These are phyloP conservation scores for Emmonsia crescens DNA, from an alignment of 2,329 filamentous ascomycete species.

Conservation along the genomic window DNA sequence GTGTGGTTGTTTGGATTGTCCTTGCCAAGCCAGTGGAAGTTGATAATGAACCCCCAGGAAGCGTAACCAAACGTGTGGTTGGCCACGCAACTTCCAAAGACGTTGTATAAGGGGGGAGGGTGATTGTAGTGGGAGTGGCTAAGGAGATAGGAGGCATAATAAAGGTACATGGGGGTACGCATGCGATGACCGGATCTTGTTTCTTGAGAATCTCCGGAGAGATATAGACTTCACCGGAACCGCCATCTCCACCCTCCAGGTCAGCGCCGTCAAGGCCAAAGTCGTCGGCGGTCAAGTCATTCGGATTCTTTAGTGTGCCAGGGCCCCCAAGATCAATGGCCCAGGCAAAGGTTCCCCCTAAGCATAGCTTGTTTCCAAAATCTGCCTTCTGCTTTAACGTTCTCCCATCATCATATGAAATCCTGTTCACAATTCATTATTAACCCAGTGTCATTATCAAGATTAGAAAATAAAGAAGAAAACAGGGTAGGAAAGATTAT, in stretches of 20 bases:
- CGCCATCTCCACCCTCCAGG: constrained; percentile 5
- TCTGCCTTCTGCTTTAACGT: constrained; percentile 26
- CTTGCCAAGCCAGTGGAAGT: constrained; percentile 6
- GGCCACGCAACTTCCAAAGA: constrained; percentile 13
- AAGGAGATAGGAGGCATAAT: constrained; percentile 13
- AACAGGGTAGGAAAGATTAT: background rate
- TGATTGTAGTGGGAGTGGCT: constrained; percentile 9
- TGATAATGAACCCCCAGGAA: constrained; percentile 8
- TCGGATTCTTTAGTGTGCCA: constrained; percentile 5
- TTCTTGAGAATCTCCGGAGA: constrained; percentile 11
- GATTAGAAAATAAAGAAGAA: background rate
- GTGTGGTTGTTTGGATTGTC: constrained; percentile 8
- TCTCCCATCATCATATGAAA: constrained; percentile 23
- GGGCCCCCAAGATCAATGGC: constrained; percentile 7
- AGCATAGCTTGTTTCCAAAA: constrained; percentile 21
- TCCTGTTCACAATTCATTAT: constrained; percentile 1
- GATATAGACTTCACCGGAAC: constrained; percentile 13
- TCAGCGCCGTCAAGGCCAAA: constrained; percentile 6
- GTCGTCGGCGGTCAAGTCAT: background rate
- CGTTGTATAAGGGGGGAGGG: constrained; percentile 11
- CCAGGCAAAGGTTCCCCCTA: constrained; percentile 20
- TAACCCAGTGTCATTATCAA: background rate
- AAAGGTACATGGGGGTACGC: constrained; percentile 14
- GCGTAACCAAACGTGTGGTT: constrained; percentile 6
- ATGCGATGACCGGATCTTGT: constrained; percentile 9